Base-by-base conservation (phyloP, 2,329 filamentous ascomycete species). In the Ascosphaera apis region DNA sequence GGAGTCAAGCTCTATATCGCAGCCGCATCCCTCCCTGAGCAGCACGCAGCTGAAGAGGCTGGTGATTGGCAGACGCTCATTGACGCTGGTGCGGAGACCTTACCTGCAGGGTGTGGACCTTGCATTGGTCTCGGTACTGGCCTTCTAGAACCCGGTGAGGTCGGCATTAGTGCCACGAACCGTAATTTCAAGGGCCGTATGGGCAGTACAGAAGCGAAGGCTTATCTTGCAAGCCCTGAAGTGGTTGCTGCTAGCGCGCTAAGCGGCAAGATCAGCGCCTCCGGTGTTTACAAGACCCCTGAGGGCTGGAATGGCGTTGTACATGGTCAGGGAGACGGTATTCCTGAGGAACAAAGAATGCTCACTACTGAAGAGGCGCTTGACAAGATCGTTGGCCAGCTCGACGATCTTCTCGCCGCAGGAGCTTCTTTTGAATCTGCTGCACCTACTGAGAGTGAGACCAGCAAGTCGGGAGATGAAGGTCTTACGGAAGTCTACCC, bases 181-280 rank as follows among this genome's bases (percentile, higher is more conserved):
- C 66, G 84, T 8, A 92, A 92, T 54, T 93, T 84, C 63, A 83
- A 84, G 55, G 84, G 83, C 0, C 71, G 84, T 2, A 91, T 93
- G 79, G 84, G 84, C 2, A 75, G 68, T 11, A 72, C 67, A 2
- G 70, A 79, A 3, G 79, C 82, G 0, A 73, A 82, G 48, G 81
- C 82, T 0, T 93, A 92, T 51, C 72, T 93, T 1, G 78, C 76
- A 4, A 86, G 77, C 44, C 84, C 88, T 1, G 84, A 93, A 48
- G 75, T 92, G 2, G 86, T 95, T 1, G 86, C 86, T 3, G 84
- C 88, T 5, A 91, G 80, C 47, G 86, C 86, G 2, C 57, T 93
- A 33, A 60, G 44, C 39, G 61, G 61, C 35, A 53, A 51, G 34
- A 51, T 65, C 34, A 50, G 48, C 7, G 78, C 83, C 0, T 79